Conservation (phyloP, 352 stramenopile genomes). For the Globisporangium polare region DNA sequence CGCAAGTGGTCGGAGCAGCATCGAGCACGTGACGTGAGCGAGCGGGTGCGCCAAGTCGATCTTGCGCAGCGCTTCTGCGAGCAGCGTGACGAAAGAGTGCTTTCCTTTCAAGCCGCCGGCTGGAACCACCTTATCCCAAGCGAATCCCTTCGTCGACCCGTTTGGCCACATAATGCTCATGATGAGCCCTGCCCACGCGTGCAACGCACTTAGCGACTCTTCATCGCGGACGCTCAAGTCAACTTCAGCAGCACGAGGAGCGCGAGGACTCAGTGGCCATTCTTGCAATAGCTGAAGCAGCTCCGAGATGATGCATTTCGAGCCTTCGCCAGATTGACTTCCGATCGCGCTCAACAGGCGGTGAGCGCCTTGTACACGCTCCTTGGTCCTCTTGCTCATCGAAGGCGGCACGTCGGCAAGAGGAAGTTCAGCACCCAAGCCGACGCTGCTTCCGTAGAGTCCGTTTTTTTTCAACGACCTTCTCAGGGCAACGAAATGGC, state of each 20-base stretch:
- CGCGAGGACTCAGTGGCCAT: conserved; percentile 36
- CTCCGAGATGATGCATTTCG: conserved; percentile 72
- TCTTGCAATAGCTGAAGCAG: conserved; percentile 65
- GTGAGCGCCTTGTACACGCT: conserved; percentile 65
- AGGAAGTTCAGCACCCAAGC: conserved; percentile 31
- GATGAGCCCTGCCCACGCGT: conserved; percentile 80
- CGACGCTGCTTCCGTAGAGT: conserved; percentile 32
- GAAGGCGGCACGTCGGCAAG: conserved; percentile 30
- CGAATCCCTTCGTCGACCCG: conserved; percentile 67
- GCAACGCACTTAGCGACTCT: conserved; percentile 63
- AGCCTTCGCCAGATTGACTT: conserved; percentile 69
- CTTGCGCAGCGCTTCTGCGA: conserved; percentile 75
- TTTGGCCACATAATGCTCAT: conserved; percentile 88
- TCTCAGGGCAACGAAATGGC: conserved; percentile 50
- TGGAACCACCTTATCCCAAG: conserved; percentile 77
- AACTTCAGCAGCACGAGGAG: conserved; percentile 3
- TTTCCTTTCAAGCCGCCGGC: conserved; percentile 63
- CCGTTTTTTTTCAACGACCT: conserved; percentile 53
- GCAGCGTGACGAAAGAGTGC: conserved; percentile 70
- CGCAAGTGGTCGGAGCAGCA: conserved; percentile 76
- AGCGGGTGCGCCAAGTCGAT: conserved; percentile 76
- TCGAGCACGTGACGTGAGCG: conserved; percentile 67
- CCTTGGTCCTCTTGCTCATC: conserved; percentile 38
- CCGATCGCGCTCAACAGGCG: conserved; percentile 62
- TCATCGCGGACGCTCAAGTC: conserved; percentile 60